Percentiles rank a stretch among this genome's conserved stretches.
Conservation (phyloP, 345 rosid species). For the Stellera chamaejasme region DNA sequence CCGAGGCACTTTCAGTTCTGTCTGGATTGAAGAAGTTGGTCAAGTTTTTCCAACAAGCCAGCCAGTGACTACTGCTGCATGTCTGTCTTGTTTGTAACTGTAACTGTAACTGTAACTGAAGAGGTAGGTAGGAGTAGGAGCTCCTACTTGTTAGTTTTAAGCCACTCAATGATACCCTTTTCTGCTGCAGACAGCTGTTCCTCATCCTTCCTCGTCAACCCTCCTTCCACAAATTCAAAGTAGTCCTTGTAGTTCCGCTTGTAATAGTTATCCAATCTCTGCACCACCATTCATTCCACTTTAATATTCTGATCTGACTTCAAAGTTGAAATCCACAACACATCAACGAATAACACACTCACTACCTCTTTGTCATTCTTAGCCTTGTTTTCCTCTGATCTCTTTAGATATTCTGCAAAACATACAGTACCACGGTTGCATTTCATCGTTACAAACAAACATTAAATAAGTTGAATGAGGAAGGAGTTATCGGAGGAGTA, state of each 20-base stretch:
- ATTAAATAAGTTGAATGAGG: not conserved
- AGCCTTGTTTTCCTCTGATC: conserved; percentile 70
- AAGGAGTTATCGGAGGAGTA: conserved; percentile 9
- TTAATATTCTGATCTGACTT: not conserved
- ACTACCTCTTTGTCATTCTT: conserved; percentile 86
- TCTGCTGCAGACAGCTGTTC: conserved; percentile 60
- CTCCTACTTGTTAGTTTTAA: conserved; percentile 43
- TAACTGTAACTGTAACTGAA: no score
- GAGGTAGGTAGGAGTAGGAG: no score
- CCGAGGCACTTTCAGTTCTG: no score
- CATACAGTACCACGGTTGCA: not conserved
- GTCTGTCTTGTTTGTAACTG: no score
- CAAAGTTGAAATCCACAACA: not conserved
- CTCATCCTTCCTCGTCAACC: conserved; percentile 47
- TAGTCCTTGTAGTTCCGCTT: conserved; percentile 86
- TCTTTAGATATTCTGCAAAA: conserved; percentile 64
- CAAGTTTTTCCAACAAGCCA: no score
- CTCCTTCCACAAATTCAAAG: conserved; percentile 74
- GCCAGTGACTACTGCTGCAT: no score
- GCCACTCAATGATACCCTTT: conserved; percentile 86
- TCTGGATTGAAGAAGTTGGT: no score
- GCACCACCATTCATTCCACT: not conserved
- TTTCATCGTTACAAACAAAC: not conserved
- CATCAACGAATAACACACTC: not conserved
- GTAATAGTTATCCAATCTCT: conserved; percentile 81